phyloP scores from a whole-genome alignment of 805 yeast genomes.

The Lipomyces sp. region DNA sequence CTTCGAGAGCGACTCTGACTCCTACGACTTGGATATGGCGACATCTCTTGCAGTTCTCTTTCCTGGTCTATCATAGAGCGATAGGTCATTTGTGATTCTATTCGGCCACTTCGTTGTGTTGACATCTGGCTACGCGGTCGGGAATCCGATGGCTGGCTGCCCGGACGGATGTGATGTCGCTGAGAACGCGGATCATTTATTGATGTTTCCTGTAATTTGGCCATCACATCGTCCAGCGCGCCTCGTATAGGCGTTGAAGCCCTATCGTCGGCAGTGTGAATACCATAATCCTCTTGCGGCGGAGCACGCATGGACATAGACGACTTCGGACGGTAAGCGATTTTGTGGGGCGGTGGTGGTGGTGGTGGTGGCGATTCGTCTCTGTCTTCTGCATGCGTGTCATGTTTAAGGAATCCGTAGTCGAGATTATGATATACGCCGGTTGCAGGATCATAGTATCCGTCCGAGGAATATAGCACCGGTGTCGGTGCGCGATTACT shows the following conservation, averaged over 20 bases:
- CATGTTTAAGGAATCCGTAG: constrained; percentile 1
- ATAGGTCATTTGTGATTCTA: too few species aligned
- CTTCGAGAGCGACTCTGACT: not conserved
- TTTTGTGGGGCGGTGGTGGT: constrained; percentile 39
- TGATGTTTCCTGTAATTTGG: constrained; percentile 33
- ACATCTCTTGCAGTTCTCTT: not conserved
- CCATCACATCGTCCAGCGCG: constrained; percentile 39
- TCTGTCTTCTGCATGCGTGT: not conserved
- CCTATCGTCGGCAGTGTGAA: not conserved
- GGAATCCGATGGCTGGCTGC: too few species aligned
- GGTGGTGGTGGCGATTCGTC: constrained; percentile 33
- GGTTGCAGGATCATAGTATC: constrained; percentile 5
- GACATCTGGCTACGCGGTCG: too few species aligned
- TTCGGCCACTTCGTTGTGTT: too few species aligned
- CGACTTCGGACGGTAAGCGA: constrained; percentile 22
- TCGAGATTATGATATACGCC: constrained; percentile 14
- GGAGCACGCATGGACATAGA: constrained; percentile 12
- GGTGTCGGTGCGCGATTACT: too few species aligned
- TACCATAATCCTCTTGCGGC: not conserved
- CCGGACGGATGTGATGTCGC: not conserved
- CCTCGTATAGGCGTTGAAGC: constrained; percentile 35
- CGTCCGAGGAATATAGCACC: not conserved
- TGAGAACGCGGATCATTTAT: not conserved
- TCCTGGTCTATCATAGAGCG: too few species aligned
- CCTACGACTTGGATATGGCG: not conserved